These are phyloP conservation scores for Pseudonitzschia multiseries DNA, from an alignment of 108 stramenopile genomes.

Conservation along the genomic window DNA sequence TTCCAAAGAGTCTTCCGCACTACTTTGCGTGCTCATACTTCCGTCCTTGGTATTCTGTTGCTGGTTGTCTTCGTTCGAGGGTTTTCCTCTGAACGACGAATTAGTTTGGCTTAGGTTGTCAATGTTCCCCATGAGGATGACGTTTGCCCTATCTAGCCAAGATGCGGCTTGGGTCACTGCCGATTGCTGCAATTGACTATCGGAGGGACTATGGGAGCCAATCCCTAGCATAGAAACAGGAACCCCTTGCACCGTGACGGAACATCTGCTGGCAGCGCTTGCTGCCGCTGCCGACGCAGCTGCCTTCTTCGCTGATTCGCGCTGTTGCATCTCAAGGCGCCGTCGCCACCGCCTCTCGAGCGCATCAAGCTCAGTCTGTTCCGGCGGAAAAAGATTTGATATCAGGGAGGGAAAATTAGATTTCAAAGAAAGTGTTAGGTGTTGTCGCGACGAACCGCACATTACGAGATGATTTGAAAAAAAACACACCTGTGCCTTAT, in stretches of 20 bases:
- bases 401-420: slow-evolving; percentile 2
- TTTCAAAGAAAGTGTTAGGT: not conserved
- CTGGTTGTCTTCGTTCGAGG: not conserved
- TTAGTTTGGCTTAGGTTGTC: slow-evolving; percentile 18
- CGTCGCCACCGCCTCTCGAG: slow-evolving; percentile 72
- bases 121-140: slow-evolving; percentile 43
- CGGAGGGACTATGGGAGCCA: not conserved
- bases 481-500: slow-evolving; percentile 64
- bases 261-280: slow-evolving; percentile 23
- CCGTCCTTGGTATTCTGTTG: not conserved
- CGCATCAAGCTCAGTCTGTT: slow-evolving; percentile 62
- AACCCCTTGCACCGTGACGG: slow-evolving; percentile 24
- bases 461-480: not conserved
- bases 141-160: slow-evolving; percentile 73
- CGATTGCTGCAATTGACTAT: slow-evolving; percentile 22
- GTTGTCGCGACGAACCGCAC: no score
- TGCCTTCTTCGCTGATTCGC: slow-evolving; percentile 69
- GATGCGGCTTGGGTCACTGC: slow-evolving; percentile 63
- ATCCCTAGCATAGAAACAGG: slow-evolving; percentile 25
- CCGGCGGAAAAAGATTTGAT: slow-evolving; percentile 11
- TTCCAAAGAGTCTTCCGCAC: slow-evolving; percentile 39
- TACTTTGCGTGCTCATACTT: slow-evolving; percentile 11
- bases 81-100: slow-evolving; percentile 23
- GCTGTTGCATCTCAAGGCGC: slow-evolving; percentile 73
- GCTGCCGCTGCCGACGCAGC: slow-evolving; percentile 67